These are phyloP conservation scores for Gomphus bonarii DNA, from an alignment of 1,284 basidiomycete species.

Conservation along the genomic window DNA sequence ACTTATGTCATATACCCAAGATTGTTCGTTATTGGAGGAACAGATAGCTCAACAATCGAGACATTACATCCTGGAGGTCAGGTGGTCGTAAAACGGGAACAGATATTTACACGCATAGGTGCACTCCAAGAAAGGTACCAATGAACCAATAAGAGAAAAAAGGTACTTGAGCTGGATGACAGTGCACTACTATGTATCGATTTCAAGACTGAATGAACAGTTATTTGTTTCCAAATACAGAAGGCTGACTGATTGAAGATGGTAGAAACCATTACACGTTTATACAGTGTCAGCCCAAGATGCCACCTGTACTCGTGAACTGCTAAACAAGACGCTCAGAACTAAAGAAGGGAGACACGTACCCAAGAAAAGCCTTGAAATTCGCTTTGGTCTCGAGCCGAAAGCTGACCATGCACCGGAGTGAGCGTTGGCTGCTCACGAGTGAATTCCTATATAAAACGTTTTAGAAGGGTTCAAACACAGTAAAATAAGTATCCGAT, in stretches of 20 bases:
- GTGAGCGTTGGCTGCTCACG: constrained; percentile 95
- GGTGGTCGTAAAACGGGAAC: neutral
- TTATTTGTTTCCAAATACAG: constrained; percentile 1
- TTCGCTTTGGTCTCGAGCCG: constrained; percentile 87
- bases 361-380: constrained; percentile 96
- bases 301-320: constrained; percentile 42
- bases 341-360: constrained; percentile 13
- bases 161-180: neutral
- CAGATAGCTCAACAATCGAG: neutral
- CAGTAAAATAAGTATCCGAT: neutral
- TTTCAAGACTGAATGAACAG: neutral
- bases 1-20: no score
- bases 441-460: constrained; percentile 98
- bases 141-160: neutral
- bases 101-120: neutral
- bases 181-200: neutral
- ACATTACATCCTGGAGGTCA: neutral
- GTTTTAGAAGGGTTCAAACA: constrained; percentile 37
- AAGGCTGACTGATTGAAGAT: neutral
- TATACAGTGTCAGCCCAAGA: constrained; percentile 52
- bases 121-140: neutral
- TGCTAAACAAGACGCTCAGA: neutral
- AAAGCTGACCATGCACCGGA: constrained; percentile 92
- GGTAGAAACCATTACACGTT: constrained; percentile 17
- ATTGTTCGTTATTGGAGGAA: neutral